Evolutionary conservation across 1,284 basidiomycete species (phyloP).

Genomic region (Leccinum angustisporum): DNA sequence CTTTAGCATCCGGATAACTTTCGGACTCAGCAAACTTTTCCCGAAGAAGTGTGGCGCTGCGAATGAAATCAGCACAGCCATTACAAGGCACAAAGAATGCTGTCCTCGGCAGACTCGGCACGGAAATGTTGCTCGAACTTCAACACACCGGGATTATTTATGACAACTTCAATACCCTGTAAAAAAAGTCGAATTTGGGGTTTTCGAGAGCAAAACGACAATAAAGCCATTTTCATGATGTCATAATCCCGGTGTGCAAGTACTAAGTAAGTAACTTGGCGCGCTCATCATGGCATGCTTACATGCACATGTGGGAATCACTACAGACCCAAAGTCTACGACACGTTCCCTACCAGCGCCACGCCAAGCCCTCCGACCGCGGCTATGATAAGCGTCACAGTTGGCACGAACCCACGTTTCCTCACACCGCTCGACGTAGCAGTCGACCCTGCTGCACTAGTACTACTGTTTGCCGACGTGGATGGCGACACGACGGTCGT

Average conservation of each 20-base stretch:
- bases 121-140: background rate
- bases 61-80: background rate
- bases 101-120: background rate
- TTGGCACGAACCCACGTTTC: constrained; percentile 1
- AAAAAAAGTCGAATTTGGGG: too few relatives aligned
- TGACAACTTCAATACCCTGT: too few relatives aligned
- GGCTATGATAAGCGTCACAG: constrained; percentile 13
- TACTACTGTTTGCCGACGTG: constrained; percentile 16
- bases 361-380: constrained; percentile 18
- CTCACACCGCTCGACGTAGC: background rate
- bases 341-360: constrained; percentile 13
- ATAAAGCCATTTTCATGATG: too few relatives aligned
- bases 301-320: background rate
- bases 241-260: too few relatives aligned
- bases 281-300: too few relatives aligned
- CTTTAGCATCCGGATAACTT: background rate
- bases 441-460: constrained; percentile 9
- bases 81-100: background rate
- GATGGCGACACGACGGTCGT: constrained; percentile 27
- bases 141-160: too few relatives aligned
- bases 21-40: background rate
- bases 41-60: background rate
- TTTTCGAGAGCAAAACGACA: too few relatives aligned
- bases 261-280: too few relatives aligned
- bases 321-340: background rate